A percentile compares a stretch with the other conserved stretches of the same genome.
Conservation (phyloP, 441 rosid genomes). For the Geranium incanum region DNA sequence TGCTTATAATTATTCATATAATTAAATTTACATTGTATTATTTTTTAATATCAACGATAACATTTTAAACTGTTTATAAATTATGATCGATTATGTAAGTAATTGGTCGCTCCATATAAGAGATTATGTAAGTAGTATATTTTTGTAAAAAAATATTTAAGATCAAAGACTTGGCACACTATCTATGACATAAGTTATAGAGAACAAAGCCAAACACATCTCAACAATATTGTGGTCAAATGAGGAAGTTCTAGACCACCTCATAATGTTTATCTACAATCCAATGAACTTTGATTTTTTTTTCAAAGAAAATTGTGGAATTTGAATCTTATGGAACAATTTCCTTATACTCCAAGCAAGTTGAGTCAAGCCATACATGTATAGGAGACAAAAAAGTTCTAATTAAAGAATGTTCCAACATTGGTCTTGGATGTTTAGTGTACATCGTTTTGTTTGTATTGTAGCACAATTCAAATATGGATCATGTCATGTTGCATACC, state of each 20-base stretch:
- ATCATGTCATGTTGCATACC: constrained; percentile 1
- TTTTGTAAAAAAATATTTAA: too few species aligned
- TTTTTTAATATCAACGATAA: too few species aligned
- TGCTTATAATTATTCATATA: too few species aligned
- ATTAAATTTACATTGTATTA: too few species aligned
- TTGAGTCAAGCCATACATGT: constrained; percentile 1
- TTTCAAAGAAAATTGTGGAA: not conserved
- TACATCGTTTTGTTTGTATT: not conserved
- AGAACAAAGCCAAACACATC: not conserved
- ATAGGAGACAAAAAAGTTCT: not conserved
- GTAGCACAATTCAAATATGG: not conserved
- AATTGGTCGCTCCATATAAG: too few species aligned
- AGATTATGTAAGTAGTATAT: too few species aligned
- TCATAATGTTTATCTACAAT: not conserved
- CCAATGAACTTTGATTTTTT: not conserved
- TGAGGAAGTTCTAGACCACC: not conserved
- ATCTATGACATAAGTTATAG: not conserved
- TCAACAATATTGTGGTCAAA: constrained; percentile 1
- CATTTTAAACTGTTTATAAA: too few species aligned
- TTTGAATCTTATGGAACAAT: not conserved
- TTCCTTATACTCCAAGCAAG: not conserved
- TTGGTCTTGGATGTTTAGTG: constrained; percentile 1
- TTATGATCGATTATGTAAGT: too few species aligned
- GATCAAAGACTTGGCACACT: not conserved
- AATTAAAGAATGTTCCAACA: not conserved